Base-by-base conservation (phyloP, 2,329 filamentous ascomycete genomes). In the Pseudogymnoascus sp. region DNA sequence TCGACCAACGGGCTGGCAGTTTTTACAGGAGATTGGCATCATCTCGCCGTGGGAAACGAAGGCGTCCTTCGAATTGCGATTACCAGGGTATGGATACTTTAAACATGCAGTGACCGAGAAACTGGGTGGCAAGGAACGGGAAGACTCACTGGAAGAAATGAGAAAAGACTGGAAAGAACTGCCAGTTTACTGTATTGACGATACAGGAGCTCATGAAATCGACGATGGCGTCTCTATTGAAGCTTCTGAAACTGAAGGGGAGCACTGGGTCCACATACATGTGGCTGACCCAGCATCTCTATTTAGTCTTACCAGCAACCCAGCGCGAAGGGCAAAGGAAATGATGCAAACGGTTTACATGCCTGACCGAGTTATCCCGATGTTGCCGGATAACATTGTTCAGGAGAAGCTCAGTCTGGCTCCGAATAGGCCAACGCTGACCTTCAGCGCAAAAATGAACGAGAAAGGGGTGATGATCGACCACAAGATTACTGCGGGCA, bases 221-320 rank as follows among this genome's bases (percentile, higher is more conserved):
- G 90, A 96, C 68, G 90, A 96, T 71, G 90, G 87, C 1, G 76
- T 96, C 7, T 93, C 90, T 0, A 71, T 95, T 7, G 87, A 91
- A 70, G 73, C 75, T 53, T 82, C 87, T 1, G 75, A 78, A 3
- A 77, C 67, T 67, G 65, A 79, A 19, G 72, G 79, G 60, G 80
- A 88, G 67, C 85, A 83, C 70, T 95, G 90, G 90, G 78, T 93
- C 31, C 89, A 92, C 70, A 76, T 91, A 33, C 90, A 95, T 72
- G 82, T 89, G 44, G 90, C 91, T 13, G 91, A 95, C 70, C 90
- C 90, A 7, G 88, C 88, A 2, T 89, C 90, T 4, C 83, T 84
- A 64, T 84, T 95, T 66, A 69, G 77, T 19, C 83, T 84, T 17
- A 77, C 83, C 21, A 84, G 85, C 38, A 75, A 79, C 7, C 73